Base-by-base conservation (phyloP, 108 stramenopile species). In the Cylindrotheca fusiformis region DNA sequence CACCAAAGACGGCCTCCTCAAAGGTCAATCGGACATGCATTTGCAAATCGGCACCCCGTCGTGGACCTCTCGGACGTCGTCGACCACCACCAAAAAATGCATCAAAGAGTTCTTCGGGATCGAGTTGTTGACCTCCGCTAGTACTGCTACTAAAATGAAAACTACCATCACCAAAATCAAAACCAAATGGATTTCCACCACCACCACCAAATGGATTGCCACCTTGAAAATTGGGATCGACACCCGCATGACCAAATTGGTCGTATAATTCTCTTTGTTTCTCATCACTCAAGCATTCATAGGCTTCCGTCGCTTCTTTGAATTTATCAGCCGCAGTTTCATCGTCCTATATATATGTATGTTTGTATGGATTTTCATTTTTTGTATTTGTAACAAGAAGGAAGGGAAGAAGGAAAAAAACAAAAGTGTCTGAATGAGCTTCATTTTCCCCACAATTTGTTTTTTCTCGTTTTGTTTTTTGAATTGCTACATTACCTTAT, bases 251-350 rank as follows among this genome's bases (percentile, higher is more conserved):
- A 19, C 95, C 95, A 79, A 84, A 97, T 49, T 80, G 62, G 71
- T 97, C 91, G 76, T 97, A 97, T 52, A 86, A 67, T 66, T 83
- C 52, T 20, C 95, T 86, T 77, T 93, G 83, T 33, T 95, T 76
- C 14, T 82, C 81, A 75, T 96, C 91, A n/a, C 87, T 83, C 32
- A 98, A 83, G 23, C 94, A 85, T 80, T 98, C 98, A 63, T 98
- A 97, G 17, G 98, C 98, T 81, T 95, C 93, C 19, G 88, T 90
- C 10, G 75, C 93, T 63, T 95, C 91, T 63, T 95, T 93, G 76
- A 93, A 93, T 69, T 91, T 93, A 24, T 88, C 88, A 19, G 84
- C 77, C 1, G 85, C 85, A 22, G 58, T 56, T 46, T 68, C 69
- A 65, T 92, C 82, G 25, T 76, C 83, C 82, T 91, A 46, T 14